Base-by-base conservation (phyloP, 2,329 filamentous ascomycete genomes). In the Colletotrichum eleusines region DNA sequence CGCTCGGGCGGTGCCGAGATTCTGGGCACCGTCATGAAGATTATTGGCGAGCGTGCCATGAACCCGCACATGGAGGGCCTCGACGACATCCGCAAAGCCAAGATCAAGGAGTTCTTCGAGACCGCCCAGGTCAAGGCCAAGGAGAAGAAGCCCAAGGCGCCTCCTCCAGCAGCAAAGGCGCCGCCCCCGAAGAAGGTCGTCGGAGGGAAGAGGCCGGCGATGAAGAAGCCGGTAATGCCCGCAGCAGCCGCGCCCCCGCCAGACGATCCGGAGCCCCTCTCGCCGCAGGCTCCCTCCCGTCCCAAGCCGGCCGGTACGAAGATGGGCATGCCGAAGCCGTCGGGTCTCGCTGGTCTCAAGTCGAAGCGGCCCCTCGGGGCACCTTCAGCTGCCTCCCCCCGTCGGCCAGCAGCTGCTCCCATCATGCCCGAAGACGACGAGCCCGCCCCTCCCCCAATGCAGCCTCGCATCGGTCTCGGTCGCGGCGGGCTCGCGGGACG, bases 21-120 rank as follows among this genome's bases (percentile, higher is more conserved):
- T 42, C 85, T 99, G 3, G 96, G 97, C 73, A 97, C 95, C 0
- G 81, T 99, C 60, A 98, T 98, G 96, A 99, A 98, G 84, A 98
- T 99, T 66, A 93, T 98, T 84, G 95, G 96, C 51, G 97, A 99
- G 81, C 90, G 96, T 68, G 93, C 93, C 63, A 99, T 99, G 96
- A 94, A 92, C 53, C 92, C 94, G 11, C 93, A 97, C 79, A 84
- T 99, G 20, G 95, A 98, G 73, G 94, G 94, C 3, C 85, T 99
- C 3, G 96, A 99, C 78, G 96, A 99, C 31, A 98, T 98, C 74
- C 90, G 95, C 72, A 98, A 97, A 83, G 92, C 87, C 73, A 99
- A 98, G 81, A 93, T 98, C 79, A 98, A 97, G 83, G 96, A 99
- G 80, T 98, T 90, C 79, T 93, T 91, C 71, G 93, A 95, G 66